Conservation (phyloP, 148 eudicot species). For the Cornus kousa region DNA sequence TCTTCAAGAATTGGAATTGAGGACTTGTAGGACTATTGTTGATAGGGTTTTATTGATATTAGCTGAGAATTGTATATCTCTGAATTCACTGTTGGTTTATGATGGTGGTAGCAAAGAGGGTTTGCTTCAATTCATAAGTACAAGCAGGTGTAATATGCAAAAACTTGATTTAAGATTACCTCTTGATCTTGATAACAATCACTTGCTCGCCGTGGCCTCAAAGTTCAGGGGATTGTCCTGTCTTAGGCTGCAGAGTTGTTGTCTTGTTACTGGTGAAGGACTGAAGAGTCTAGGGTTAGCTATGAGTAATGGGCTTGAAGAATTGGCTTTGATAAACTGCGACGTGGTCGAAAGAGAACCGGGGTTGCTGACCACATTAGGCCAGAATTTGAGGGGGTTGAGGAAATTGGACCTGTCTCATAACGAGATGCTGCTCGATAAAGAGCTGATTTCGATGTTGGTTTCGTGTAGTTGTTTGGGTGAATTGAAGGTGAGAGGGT, state of each 20-base stretch:
- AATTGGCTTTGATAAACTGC: constrained; percentile 49
- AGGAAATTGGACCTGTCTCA: constrained; percentile 50
- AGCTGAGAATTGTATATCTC: constrained; percentile 30
- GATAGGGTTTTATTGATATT: constrained; percentile 33
- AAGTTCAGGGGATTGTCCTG: constrained; percentile 32
- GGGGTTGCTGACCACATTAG: constrained; percentile 48
- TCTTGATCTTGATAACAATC: constrained; percentile 54
- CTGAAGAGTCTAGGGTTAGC: constrained; percentile 31
- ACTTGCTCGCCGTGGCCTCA: constrained; percentile 34
- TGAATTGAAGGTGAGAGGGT: constrained; percentile 48
- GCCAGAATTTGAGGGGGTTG: constrained; percentile 40
- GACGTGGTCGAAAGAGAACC: constrained; percentile 48
- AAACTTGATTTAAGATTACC: constrained; percentile 59
- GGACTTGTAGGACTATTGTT: constrained; percentile 47
- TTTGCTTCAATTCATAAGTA: constrained; percentile 46
- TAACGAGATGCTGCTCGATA: constrained; percentile 50
- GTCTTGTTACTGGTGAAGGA: constrained; percentile 64
- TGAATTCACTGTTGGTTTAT: constrained; percentile 45
- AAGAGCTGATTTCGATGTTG: constrained; percentile 49
- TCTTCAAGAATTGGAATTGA: constrained; percentile 50
- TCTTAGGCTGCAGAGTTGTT: constrained; percentile 52
- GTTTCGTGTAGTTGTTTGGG: constrained; percentile 31
- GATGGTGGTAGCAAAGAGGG: constrained; percentile 64
- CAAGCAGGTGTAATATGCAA: constrained; percentile 24
- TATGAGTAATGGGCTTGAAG: constrained; percentile 30